Evolutionary conservation across 805 yeast species (phyloP).

Genomic region (Komagataella populi): DNA sequence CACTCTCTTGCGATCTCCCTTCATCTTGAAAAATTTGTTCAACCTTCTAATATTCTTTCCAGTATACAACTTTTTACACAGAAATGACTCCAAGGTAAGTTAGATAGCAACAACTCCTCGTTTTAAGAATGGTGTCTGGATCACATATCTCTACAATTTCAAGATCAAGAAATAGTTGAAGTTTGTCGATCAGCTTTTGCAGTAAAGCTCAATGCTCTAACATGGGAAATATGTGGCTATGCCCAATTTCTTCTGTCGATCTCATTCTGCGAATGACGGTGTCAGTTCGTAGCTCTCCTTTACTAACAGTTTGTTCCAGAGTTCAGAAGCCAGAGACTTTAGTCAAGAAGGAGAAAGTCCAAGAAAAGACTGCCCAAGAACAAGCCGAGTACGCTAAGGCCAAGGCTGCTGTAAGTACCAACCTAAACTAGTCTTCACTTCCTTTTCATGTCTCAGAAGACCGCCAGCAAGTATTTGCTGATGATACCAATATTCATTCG

Average conservation of each 20-base stretch:
- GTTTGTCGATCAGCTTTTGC: background rate
- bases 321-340: slow-evolving; percentile 69
- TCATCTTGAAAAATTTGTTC: background rate
- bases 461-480: slow-evolving; percentile 11
- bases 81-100: background rate
- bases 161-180: background rate
- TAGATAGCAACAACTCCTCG: background rate
- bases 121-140: background rate
- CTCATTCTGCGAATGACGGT: background rate
- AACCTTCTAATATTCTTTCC: background rate
- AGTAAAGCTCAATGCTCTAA: background rate
- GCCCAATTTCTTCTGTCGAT: background rate
- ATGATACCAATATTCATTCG: slow-evolving; percentile 38
- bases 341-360: slow-evolving; percentile 70
- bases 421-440: background rate
- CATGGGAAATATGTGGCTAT: background rate
- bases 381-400: slow-evolving; percentile 71
- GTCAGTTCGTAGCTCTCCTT: background rate
- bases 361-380: slow-evolving; percentile 63
- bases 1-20: background rate
- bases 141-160: background rate
- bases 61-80: background rate
- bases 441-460: slow-evolving; percentile 1
- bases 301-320: slow-evolving; percentile 21
- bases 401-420: slow-evolving; percentile 65